These are phyloP conservation scores for Coelastrella sp. DNA, from an alignment of 139 green algal genomes.

Conservation along the genomic window DNA sequence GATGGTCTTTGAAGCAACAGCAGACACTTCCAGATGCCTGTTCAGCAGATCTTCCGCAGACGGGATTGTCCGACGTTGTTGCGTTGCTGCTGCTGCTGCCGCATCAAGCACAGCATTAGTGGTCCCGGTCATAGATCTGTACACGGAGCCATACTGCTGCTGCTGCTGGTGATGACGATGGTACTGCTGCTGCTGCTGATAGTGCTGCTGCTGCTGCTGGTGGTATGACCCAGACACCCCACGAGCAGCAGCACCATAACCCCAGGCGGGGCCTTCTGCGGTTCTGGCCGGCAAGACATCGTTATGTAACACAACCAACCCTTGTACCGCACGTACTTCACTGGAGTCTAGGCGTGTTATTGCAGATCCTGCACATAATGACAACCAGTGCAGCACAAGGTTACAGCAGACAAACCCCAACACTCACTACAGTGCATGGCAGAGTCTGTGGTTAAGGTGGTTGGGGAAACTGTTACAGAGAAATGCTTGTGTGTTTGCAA, in stretches of 20 bases:
- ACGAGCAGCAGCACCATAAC: neutral
- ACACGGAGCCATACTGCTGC: neutral
- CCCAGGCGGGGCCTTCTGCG: neutral
- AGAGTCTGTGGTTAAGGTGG: too few relatives aligned
- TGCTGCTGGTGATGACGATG: slow-evolving; percentile 1
- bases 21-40: slow-evolving; percentile 2
- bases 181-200: neutral
- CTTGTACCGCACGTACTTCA: slow-evolving; percentile 42
- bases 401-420: too few relatives aligned
- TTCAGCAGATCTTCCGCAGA: neutral
- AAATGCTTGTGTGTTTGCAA: too few relatives aligned
- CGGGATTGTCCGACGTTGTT: neutral
- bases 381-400: too few relatives aligned
- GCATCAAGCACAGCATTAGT: slow-evolving; percentile 7
- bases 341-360: slow-evolving; percentile 23
- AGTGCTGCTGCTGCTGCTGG: neutral
- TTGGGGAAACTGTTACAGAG: too few relatives aligned
- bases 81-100: slow-evolving; percentile 37
- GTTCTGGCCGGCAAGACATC: neutral
- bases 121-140: neutral
- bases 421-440: too few relatives aligned
- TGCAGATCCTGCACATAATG: neutral
- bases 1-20: slow-evolving; percentile 16
- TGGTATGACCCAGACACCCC: neutral
- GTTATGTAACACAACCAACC: slow-evolving; percentile 28